Conservation (phyloP, 495 filamentous ascomycete genomes). For the Lophium mytilinum region DNA sequence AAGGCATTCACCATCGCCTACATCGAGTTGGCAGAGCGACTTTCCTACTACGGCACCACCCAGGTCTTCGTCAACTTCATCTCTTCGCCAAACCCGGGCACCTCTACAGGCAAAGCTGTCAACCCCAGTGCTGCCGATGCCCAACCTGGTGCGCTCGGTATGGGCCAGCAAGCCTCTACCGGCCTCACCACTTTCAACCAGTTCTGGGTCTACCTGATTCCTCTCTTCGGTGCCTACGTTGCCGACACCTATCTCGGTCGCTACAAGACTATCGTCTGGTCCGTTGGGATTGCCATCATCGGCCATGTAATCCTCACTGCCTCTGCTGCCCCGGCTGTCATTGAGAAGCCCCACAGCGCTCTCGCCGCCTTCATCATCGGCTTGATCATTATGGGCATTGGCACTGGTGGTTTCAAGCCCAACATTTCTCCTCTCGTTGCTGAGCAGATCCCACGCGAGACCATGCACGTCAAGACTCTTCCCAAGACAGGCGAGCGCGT, state of each 20-base stretch:
- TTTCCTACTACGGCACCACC: conserved; percentile 69
- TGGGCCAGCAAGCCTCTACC: conserved; percentile 60
- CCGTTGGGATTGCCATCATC: conserved; percentile 50
- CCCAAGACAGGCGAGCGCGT: conserved; percentile 38
- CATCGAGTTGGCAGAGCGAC: conserved; percentile 66
- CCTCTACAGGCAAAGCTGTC: conserved; percentile 48
- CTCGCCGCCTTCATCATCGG: conserved; percentile 55
- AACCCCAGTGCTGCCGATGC: conserved; percentile 29
- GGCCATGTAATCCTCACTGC: conserved; percentile 60
- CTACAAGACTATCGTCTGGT: conserved; percentile 57
- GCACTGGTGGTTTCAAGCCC: conserved; percentile 58
- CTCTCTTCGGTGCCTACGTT: conserved; percentile 59
- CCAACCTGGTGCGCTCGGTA: conserved; percentile 56
- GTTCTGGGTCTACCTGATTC: conserved; percentile 69
- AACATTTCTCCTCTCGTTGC: conserved; percentile 55
- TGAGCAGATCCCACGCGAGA: conserved; percentile 45
- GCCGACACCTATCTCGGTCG: conserved; percentile 67
- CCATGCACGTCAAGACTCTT: conserved; percentile 15
- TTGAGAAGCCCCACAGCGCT: conserved; percentile 42
- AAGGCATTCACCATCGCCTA: conserved; percentile 59
- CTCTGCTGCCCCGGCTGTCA: conserved; percentile 54
- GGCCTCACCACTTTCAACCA: conserved; percentile 60
- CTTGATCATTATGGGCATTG: conserved; percentile 57
- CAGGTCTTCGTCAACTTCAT: conserved; percentile 56
- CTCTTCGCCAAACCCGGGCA: conserved; percentile 54